Conservation (phyloP, 2,329 filamentous ascomycete species). For the Fusarium ambrosium region DNA sequence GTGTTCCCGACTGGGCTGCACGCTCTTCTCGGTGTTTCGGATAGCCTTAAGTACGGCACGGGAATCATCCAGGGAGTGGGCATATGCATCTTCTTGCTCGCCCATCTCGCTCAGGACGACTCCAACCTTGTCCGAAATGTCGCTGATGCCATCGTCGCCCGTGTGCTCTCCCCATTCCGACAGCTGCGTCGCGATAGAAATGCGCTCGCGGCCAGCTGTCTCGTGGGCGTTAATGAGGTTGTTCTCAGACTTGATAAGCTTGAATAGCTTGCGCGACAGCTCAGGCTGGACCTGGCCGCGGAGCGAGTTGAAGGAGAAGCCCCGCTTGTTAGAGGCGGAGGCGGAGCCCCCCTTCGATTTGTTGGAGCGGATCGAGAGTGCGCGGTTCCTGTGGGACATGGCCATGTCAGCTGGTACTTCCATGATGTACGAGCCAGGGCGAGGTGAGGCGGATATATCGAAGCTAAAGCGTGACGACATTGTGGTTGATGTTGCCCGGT, state of each 20-base stretch:
- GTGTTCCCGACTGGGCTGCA: slow-evolving; percentile 90
- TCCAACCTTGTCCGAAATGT: slow-evolving; percentile 95
- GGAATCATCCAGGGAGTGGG: slow-evolving; percentile 88
- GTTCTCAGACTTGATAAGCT: slow-evolving; percentile 96
- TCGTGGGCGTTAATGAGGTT: slow-evolving; percentile 88
- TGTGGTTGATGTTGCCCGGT: slow-evolving; percentile 3
- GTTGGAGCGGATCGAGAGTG: slow-evolving; percentile 79
- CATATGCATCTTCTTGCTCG: slow-evolving; percentile 91
- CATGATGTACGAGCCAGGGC: slow-evolving; percentile 26
- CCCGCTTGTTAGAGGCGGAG: slow-evolving; percentile 61
- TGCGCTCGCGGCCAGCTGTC: slow-evolving; percentile 84
- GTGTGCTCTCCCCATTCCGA: slow-evolving; percentile 98
- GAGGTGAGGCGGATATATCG: slow-evolving; percentile 46
- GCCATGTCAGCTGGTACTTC: slow-evolving; percentile 48
- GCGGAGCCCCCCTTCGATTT: slow-evolving; percentile 60
- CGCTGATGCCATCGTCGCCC: slow-evolving; percentile 85
- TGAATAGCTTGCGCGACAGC: slow-evolving; percentile 88
- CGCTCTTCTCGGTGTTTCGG: slow-evolving; percentile 93
- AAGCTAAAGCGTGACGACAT: slow-evolving; percentile 52
- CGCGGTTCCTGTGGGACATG: slow-evolving; percentile 72
- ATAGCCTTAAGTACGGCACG: slow-evolving; percentile 88
- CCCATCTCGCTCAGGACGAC: slow-evolving; percentile 93
- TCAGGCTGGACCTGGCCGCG: slow-evolving; percentile 89
- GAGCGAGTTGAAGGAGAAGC: slow-evolving; percentile 89
- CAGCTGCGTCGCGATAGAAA: slow-evolving; percentile 88